Percentiles rank a stretch among this genome's conserved stretches.
phyloP scores from a whole-genome alignment of 305 asterid genomes.

The Rubia peregrina region DNA sequence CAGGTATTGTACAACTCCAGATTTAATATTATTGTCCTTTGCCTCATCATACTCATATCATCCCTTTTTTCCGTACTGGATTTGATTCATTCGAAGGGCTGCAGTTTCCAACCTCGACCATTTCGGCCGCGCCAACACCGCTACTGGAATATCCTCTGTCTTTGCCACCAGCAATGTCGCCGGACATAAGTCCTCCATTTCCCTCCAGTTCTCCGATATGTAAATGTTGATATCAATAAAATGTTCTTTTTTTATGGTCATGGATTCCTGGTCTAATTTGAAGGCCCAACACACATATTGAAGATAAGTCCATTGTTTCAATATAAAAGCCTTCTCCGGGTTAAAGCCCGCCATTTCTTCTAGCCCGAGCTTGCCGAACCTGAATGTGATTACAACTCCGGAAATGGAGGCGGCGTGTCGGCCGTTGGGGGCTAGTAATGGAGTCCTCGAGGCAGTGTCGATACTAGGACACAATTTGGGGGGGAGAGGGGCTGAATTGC shows the following conservation, averaged over 20 bases:
- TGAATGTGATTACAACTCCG: conserved; percentile 45
- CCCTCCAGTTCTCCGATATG: conserved; percentile 79
- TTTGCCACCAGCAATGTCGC: conserved; percentile 52
- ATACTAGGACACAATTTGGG: too few relatives aligned
- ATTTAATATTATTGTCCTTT: too few relatives aligned
- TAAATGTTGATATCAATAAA: too few relatives aligned
- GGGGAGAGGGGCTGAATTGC: too few relatives aligned
- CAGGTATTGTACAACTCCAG: too few relatives aligned
- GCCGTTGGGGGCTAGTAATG: conserved; percentile 35
- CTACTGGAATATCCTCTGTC: conserved; percentile 50
- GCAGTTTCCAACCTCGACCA: conserved; percentile 48
- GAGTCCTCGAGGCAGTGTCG: conserved; percentile 20
- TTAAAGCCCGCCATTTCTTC: conserved; percentile 67
- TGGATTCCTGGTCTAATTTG: too few relatives aligned
- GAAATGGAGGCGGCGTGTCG: conserved; percentile 45
- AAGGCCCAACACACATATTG: too few relatives aligned
- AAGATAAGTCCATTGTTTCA: too few relatives aligned
- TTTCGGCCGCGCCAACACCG: conserved; percentile 78
- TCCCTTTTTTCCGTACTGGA: conserved; percentile 14
- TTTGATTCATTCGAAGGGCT: conserved; percentile 13
- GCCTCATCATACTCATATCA: conserved; percentile 27
- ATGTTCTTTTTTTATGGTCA: too few relatives aligned
- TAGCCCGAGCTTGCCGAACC: conserved; percentile 87
- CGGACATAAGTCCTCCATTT: conserved; percentile 63
- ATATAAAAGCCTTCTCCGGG: conserved; percentile 61